phyloP scores from a whole-genome alignment of 225 moss, liverwort and hornwort species.

The Neckera pumila region DNA sequence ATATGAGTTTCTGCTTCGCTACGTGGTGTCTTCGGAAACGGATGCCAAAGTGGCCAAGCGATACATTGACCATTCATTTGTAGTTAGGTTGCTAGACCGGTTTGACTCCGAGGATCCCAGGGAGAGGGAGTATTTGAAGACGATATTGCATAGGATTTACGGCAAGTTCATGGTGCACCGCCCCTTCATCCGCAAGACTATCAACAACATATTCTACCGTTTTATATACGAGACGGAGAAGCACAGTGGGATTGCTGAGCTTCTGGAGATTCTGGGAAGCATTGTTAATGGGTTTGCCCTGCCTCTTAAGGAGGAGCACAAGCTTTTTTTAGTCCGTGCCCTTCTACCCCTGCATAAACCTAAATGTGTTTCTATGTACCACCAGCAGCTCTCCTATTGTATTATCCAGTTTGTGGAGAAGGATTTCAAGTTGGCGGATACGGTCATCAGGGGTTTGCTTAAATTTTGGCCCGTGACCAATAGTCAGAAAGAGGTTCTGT shows the following conservation, averaged over 20 bases:
- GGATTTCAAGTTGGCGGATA: slow-evolving; percentile 32
- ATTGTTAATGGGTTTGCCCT: slow-evolving; percentile 35
- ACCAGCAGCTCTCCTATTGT: slow-evolving; percentile 41
- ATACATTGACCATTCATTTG: slow-evolving; percentile 33
- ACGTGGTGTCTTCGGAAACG: slow-evolving; percentile 39
- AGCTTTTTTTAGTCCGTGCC: slow-evolving; percentile 20
- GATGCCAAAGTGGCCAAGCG: slow-evolving; percentile 43
- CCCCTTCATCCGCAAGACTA: slow-evolving; percentile 27
- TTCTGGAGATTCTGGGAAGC: slow-evolving; percentile 29
- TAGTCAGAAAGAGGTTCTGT: slow-evolving; percentile 34
- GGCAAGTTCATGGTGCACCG: slow-evolving; percentile 28
- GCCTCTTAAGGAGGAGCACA: slow-evolving; percentile 40
- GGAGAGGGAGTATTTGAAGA: slow-evolving; percentile 36
- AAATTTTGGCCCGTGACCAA: slow-evolving; percentile 30
- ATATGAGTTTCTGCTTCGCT: slow-evolving; percentile 52
- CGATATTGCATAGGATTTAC: slow-evolving; percentile 31
- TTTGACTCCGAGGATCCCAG: slow-evolving; percentile 26
- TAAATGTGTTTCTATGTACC: slow-evolving; percentile 22
- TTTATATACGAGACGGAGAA: slow-evolving; percentile 34
- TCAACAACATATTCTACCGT: slow-evolving; percentile 31
- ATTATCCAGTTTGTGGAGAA: slow-evolving; percentile 42
- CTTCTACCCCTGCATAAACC: slow-evolving; percentile 28
- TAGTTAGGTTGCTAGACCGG: slow-evolving; percentile 22
- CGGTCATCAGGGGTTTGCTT: slow-evolving; percentile 25
- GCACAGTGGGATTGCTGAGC: slow-evolving; percentile 18